Evolutionary conservation across 129 eudicot species (phyloP).

Genomic region (Apium graveolens): DNA sequence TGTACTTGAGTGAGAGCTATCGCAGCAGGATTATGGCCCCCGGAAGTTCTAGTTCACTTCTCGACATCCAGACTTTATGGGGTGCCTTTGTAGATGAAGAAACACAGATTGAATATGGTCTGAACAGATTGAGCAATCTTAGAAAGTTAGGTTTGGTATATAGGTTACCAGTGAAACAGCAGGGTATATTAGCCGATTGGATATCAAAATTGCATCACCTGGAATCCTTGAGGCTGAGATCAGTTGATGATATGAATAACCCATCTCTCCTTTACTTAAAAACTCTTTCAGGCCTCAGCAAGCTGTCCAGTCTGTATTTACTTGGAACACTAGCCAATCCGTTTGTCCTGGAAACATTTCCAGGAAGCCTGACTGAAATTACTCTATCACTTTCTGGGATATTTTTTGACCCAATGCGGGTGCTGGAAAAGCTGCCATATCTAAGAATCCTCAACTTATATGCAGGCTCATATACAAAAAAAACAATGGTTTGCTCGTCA

Average conservation of each 20-base stretch:
- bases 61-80: conserved; percentile 14
- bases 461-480: background rate
- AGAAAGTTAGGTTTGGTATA: conserved; percentile 17
- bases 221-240: conserved; percentile 21
- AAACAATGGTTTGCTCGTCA: conserved; percentile 8
- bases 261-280: conserved; percentile 13
- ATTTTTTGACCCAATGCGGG: conserved; percentile 12
- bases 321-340: conserved; percentile 14
- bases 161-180: background rate
- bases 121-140: conserved; percentile 11
- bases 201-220: conserved; percentile 4
- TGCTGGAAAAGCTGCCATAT: conserved; percentile 3
- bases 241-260: conserved; percentile 1
- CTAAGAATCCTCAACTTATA: conserved; percentile 11
- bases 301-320: conserved; percentile 12
- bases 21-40: conserved; percentile 11
- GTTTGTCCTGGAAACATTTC: conserved; percentile 4
- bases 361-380: conserved; percentile 7
- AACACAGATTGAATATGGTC: background rate
- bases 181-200: conserved; percentile 5
- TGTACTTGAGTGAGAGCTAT: conserved; percentile 16
- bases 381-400: conserved; percentile 13
- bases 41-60: background rate
- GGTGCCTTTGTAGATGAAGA: conserved; percentile 20
- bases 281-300: conserved; percentile 9